phyloP scores from a whole-genome alignment of 495 filamentous ascomycete species.

The Recurvomyces mirabilis region DNA sequence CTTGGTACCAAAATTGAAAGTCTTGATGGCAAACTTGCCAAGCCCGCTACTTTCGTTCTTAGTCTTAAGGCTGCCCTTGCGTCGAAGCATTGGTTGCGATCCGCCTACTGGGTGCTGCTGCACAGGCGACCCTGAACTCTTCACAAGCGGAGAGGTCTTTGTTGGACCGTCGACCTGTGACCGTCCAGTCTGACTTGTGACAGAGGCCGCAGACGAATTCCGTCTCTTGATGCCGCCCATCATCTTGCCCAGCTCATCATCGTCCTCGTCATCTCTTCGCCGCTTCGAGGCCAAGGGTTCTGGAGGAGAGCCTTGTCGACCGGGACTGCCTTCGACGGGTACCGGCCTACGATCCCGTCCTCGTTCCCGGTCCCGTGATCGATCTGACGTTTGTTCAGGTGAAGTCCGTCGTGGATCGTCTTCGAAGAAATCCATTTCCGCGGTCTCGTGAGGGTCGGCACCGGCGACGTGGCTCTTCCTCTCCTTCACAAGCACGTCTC shows the following conservation, averaged over 20 bases:
- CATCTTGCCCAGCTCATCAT: conserved; percentile 38
- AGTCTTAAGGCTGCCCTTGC: conserved; percentile 24
- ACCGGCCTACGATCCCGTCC: conserved; percentile 23
- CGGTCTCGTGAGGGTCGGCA: conserved; percentile 8
- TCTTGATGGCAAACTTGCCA: conserved; percentile 26
- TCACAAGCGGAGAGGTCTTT: too few species aligned
- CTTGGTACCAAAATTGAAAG: too few species aligned
- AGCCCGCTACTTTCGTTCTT: conserved; percentile 25
- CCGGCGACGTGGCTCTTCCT: too few species aligned
- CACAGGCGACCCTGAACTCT: neutral
- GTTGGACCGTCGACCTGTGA: conserved; percentile 1
- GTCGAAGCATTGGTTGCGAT: conserved; percentile 18
- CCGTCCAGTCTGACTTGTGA: conserved; percentile 6
- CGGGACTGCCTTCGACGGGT: conserved; percentile 12
- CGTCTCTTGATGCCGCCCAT: conserved; percentile 26
- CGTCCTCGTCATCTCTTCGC: conserved; percentile 72
- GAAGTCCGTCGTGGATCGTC: conserved; percentile 2
- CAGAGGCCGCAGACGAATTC: conserved; percentile 15
- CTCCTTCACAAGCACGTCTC: neutral
- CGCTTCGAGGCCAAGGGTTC: conserved; percentile 38
- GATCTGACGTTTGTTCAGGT: conserved; percentile 5
- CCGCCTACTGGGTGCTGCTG: neutral
- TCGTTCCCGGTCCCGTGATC: conserved; percentile 15
- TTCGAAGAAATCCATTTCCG: neutral
- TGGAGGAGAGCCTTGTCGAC: conserved; percentile 8